Percentiles rank a stretch among this genome's conserved stretches.
phyloP scores from a whole-genome alignment of 2,329 filamentous ascomycete species.

The Hypoxylon sp. region DNA sequence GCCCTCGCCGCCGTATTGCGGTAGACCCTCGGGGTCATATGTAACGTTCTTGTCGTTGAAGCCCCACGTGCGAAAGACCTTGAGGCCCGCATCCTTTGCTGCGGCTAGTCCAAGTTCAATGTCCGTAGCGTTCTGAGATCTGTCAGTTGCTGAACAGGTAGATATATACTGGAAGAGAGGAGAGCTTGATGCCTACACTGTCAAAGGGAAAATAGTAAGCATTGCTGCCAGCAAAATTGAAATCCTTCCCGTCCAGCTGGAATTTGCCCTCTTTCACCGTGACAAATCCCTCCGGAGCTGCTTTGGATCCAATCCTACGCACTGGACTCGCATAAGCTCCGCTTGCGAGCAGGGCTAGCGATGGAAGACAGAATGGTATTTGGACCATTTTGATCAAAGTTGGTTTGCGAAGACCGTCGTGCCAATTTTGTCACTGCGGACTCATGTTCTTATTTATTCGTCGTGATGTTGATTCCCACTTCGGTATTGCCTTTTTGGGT shows the following conservation, averaged over 20 bases:
- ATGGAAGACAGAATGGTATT: conserved; percentile 18
- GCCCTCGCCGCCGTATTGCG: conserved; percentile 60
- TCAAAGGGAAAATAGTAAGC: conserved; percentile 65
- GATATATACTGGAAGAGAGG: background rate
- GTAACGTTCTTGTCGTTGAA: conserved; percentile 66
- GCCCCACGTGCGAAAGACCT: conserved; percentile 65
- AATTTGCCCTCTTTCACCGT: conserved; percentile 60
- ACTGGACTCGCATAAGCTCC: conserved; percentile 25
- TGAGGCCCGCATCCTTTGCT: conserved; percentile 43
- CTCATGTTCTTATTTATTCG: conserved; percentile 14
- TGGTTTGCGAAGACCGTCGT: background rate
- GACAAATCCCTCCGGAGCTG: conserved; percentile 53
- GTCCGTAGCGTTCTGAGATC: conserved; percentile 51
- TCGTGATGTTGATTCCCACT: too few species aligned
- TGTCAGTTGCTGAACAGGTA: background rate
- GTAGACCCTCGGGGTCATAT: conserved; percentile 54
- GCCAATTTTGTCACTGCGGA: conserved; percentile 12
- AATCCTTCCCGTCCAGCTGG: conserved; percentile 62
- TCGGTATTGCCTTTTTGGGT: conserved; percentile 16
- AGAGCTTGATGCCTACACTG: conserved; percentile 50
- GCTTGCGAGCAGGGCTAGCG: conserved; percentile 21
- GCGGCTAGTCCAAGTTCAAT: conserved; percentile 38
- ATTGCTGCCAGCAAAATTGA: conserved; percentile 66
- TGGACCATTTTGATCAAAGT: conserved; percentile 16
- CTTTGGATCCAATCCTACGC: conserved; percentile 5